Evolutionary conservation across 2,329 filamentous ascomycete species (phyloP), one percentile per base, ranked within the genome.

Genomic region (Epichloe gansuensis): DNA sequence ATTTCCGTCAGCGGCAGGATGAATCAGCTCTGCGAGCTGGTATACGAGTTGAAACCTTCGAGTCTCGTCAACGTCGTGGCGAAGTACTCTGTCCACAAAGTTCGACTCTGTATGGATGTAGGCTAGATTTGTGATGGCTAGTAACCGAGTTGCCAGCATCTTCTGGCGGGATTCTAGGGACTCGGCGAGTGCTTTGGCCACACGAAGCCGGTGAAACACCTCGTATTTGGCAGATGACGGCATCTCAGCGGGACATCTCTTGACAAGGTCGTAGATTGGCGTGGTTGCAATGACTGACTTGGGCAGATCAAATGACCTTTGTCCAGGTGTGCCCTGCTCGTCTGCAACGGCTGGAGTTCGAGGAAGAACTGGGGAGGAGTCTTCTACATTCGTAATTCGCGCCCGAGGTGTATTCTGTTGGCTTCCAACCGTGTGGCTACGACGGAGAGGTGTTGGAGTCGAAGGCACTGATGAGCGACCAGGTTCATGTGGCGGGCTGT

Each of bases 11-110:
- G 81, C 77, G 4, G 87, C 83, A 11, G 91, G 88, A 59, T 95
- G 90, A 23, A 97, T 85, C 53, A 98, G 73, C 65, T 97, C 91
- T 17, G 88, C 87, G 39, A 98, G 78, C 67, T 98, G 94, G 62
- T 94, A 94, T 3, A 89, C 84, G 25, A 98, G 75, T 66, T 98
- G 93, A 56, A 89, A 85, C 49, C 88, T 81, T 54, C 90, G 84
- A 2, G 90, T 89, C 66, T 95, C 89, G 61, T 97, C 91, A 39
- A 82, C 80, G 63, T 98, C 94, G 59, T 90, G 84, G 57, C 87
- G 87, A 49, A 95, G 76, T 42, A 96, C 80, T 66, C 88, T 91
- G 56, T 91, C 85, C 44, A 89, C 75, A 60, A 98, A 95, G n/a
- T 81, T 80, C 4, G 77, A 71, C 61, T 98, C 94, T 2, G 78